Evolutionary conservation across 192 early-diverging fungal species (phyloP).

Genomic region (Funneliformis mosseae): DNA sequence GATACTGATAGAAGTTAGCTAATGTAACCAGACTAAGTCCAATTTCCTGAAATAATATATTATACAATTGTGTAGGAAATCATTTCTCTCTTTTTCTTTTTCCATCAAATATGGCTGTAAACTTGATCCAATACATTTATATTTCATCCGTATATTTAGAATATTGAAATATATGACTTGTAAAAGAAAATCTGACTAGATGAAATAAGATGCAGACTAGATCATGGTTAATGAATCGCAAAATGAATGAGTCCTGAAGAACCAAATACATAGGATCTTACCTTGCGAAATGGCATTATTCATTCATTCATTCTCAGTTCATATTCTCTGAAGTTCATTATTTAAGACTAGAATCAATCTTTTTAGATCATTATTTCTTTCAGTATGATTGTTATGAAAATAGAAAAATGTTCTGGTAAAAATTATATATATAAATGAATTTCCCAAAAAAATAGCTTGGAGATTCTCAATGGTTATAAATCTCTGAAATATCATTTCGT

Average conservation of each 20-base stretch:
- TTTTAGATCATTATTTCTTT: background rate
- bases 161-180: conserved; percentile 11
- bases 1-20: too few relatives aligned
- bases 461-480: background rate
- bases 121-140: conserved; percentile 5
- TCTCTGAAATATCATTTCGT: too few relatives aligned
- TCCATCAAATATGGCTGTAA: background rate
- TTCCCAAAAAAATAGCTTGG: background rate
- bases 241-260: background rate
- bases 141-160: background rate
- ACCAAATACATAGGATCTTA: too few relatives aligned
- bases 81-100: background rate
- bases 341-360: background rate
- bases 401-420: background rate
- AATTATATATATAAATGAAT: background rate
- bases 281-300: background rate
- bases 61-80: too few relatives aligned
- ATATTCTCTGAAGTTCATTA: background rate
- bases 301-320: background rate
- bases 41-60: too few relatives aligned
- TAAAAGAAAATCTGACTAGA: background rate
- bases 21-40: too few relatives aligned
- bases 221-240: background rate
- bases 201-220: background rate
- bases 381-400: background rate